Evolutionary conservation across 75 land plant genomes (phyloP).

Genomic region (Larix kaempferi): DNA sequence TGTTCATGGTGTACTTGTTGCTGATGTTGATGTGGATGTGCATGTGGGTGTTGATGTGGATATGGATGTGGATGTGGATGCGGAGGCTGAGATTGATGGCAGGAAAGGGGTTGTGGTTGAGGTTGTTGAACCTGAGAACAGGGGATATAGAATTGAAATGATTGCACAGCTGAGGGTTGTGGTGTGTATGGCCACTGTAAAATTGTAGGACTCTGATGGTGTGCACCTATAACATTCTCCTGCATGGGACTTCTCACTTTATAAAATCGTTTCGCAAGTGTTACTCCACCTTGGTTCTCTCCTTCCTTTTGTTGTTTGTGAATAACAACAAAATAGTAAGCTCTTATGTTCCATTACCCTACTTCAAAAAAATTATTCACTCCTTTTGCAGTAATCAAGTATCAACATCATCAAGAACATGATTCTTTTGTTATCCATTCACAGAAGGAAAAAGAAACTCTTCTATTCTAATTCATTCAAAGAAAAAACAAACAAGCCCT

Average conservation of each 20-base stretch:
- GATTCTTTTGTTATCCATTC: not conserved
- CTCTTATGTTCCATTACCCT: not conserved
- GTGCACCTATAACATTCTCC: constrained; percentile 7
- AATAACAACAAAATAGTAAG: not conserved
- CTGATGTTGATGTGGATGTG: constrained; percentile 4
- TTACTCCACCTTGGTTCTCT: constrained; percentile 11
- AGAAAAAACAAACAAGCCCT: not conserved
- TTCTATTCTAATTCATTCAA: not conserved
- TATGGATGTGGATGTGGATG: not conserved
- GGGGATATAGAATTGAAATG: constrained; percentile 2
- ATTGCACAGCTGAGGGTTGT: not conserved
- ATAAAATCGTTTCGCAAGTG: constrained; percentile 2
- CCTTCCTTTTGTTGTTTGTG: constrained; percentile 8
- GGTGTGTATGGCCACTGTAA: constrained; percentile 10
- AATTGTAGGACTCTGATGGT: constrained; percentile 6
- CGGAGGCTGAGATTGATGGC: constrained; percentile 2
- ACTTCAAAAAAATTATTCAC: not conserved
- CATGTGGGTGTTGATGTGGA: too few relatives aligned
- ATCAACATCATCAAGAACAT: not conserved
- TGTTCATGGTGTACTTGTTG: constrained; percentile 3
- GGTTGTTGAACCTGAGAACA: not conserved
- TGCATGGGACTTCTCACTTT: constrained; percentile 9
- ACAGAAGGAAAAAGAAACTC: not conserved
- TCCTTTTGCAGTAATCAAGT: too few relatives aligned
- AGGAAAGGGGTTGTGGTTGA: not conserved